Evolutionary conservation across 768 basidiomycete species (phyloP), one percentile per base, ranked within the genome.

Genomic region (Asterophora parasitica): DNA sequence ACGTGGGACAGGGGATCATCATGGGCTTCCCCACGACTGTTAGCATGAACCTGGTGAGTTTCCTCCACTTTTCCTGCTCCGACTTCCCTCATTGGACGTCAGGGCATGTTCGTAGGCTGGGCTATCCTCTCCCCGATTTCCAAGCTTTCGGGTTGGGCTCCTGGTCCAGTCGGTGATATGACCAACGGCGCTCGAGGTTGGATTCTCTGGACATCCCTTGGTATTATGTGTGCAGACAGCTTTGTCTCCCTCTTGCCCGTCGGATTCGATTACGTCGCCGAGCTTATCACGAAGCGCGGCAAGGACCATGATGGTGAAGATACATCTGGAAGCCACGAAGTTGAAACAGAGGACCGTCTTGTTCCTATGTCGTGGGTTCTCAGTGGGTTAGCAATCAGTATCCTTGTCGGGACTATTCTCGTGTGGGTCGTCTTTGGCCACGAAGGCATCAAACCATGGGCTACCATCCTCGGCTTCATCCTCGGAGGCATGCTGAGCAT

Each of bases 41-140:
- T 30, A 89, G 88, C 61, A 97, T 98, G 94, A 94, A 85, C 55
- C 65, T 92, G 49, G 90, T 89, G 58, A 60, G 75, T 64, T 11
- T 13, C 19, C 17, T 32, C 1, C 40, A 17, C 51, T 31, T 8
- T 26, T 34, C 23, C 11, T 31, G 30, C 12, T 37, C 51, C 34
- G 17, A 32, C 5, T 35, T 11, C 47, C 39, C n/a, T 38, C 27
- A 43, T 43, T 19, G 50, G 34, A 9, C 19, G 15, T 11, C 55
- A 91, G 88, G 93, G 95, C 23, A 97, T 96, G 95, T 54, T 97
- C n/a, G 83, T 88, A 8, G 95, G 95, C 7, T 98, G 95, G 95
- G 94, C 81, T 4, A 67, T 97, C 16, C 71, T 98, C n/a, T 92
- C 92, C 0, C 95, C 95, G 4, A 60, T 97, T 6, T 78, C 92